Percentiles rank a stretch among this genome's conserved stretches.
Conservation (phyloP, 345 rosid genomes). For the Eucalyptus polybractea region DNA sequence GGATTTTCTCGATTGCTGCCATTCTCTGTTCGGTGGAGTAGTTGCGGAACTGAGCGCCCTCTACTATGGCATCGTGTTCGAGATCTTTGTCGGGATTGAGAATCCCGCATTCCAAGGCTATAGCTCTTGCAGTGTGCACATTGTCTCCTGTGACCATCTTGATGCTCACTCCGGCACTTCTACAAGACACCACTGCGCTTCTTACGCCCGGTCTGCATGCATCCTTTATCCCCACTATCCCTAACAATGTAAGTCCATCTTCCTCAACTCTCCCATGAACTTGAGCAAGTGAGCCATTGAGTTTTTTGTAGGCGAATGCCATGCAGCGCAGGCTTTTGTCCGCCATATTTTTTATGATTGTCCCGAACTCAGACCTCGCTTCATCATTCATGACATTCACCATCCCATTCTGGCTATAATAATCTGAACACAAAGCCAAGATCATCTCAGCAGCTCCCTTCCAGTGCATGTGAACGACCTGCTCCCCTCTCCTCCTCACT, state of each 20-base stretch:
- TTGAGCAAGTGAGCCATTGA: not conserved
- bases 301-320: conserved; percentile 45
- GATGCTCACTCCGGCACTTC: conserved; percentile 51
- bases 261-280: conserved; percentile 6
- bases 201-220: conserved; percentile 59
- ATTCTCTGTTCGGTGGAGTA: conserved; percentile 24
- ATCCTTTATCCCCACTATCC: conserved; percentile 58
- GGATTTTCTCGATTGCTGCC: conserved; percentile 37
- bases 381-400: conserved; percentile 8
- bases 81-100: conserved; percentile 17
- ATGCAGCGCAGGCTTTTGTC: conserved; percentile 61
- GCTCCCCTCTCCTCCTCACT: conserved; percentile 15
- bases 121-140: conserved; percentile 62
- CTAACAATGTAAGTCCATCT: conserved; percentile 28
- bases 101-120: conserved; percentile 67
- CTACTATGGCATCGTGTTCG: conserved; percentile 24
- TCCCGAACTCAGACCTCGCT: conserved; percentile 14
- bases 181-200: conserved; percentile 49
- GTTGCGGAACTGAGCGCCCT: conserved; percentile 50
- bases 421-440: conserved; percentile 49
- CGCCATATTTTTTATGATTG: conserved; percentile 46
- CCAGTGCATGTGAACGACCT: conserved; percentile 42
- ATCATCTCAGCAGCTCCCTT: conserved; percentile 79
- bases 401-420: conserved; percentile 31
- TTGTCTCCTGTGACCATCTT: conserved; percentile 83